phyloP scores from a whole-genome alignment of 202 grass and related monocot genomes.

The Panicum hallii region DNA sequence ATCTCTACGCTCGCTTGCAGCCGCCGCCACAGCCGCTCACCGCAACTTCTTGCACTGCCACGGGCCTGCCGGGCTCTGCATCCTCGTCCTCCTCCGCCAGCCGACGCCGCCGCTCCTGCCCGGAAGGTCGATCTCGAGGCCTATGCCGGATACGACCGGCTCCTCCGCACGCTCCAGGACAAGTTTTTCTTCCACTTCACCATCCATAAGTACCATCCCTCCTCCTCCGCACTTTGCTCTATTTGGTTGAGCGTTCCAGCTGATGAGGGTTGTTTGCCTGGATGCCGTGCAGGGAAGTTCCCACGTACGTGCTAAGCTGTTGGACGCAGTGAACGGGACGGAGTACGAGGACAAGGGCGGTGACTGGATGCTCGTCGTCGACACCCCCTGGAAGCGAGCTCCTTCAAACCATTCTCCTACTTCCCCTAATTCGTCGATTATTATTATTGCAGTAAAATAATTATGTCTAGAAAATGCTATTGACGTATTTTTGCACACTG shows the following conservation, averaged over 20 bases:
- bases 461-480: too few relatives aligned
- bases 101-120: too few relatives aligned
- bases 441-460: neutral
- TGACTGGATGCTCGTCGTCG: neutral
- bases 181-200: conserved; percentile 97
- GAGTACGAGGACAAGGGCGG: conserved; percentile 99
- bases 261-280: neutral
- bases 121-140: conserved; percentile 90
- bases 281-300: conserved; percentile 69
- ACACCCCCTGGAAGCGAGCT: conserved; percentile 98
- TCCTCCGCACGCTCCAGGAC: conserved; percentile 79
- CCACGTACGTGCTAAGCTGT: conserved; percentile 80
- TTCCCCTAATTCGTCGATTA: neutral
- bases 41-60: too few relatives aligned
- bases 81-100: too few relatives aligned
- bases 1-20: too few relatives aligned
- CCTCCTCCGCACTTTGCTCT: neutral
- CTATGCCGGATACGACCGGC: conserved; percentile 72
- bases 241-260: neutral
- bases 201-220: conserved; percentile 54
- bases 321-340: conserved; percentile 84
- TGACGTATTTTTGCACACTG: too few relatives aligned
- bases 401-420: neutral
- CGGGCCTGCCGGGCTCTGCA: too few relatives aligned
- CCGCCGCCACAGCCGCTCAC: too few relatives aligned